Percentiles rank a stretch among this genome's conserved stretches.
phyloP scores from a whole-genome alignment of 139 green algal species.

The Chlorokybus atmophyticus region DNA sequence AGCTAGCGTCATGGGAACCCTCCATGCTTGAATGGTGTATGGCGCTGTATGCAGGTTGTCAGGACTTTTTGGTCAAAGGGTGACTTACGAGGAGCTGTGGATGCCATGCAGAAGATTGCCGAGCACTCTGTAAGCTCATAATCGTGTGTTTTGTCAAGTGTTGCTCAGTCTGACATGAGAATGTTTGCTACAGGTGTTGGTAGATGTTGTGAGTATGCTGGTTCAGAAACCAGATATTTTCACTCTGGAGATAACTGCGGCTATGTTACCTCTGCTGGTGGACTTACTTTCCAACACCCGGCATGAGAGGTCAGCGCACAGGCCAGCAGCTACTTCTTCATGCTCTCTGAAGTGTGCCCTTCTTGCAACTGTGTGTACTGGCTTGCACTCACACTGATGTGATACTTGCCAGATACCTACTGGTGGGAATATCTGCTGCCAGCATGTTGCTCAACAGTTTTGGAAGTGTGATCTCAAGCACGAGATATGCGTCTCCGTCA shows the following conservation, averaged over 20 bases:
- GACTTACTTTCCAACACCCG: too few species aligned
- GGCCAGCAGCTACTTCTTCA: too few species aligned
- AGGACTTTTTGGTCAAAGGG: constrained; percentile 4
- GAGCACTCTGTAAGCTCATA: constrained; percentile 3
- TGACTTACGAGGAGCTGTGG: constrained; percentile 2
- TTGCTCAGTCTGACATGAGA: too few species aligned
- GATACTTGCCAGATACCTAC: too few species aligned
- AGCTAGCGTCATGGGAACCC: background rate
- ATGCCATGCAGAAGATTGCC: constrained; percentile 6
- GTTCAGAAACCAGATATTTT: background rate
- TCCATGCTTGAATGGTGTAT: background rate
- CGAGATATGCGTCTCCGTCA: too few species aligned
- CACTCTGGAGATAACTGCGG: background rate
- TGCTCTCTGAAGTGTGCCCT: too few species aligned
- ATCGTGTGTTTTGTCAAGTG: too few species aligned
- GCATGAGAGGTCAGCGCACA: too few species aligned
- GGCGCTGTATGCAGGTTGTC: constrained; percentile 1
- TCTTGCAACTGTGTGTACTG: too few species aligned
- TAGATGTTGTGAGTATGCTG: background rate
- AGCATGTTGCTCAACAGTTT: background rate
- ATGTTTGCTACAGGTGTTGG: too few species aligned
- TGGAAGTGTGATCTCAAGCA: background rate
- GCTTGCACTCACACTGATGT: too few species aligned
- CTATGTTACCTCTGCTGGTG: background rate
- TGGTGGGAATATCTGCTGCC: background rate